Base-by-base conservation (phyloP, 2,329 filamentous ascomycete species). In the Aspergillus thermomutatus region DNA sequence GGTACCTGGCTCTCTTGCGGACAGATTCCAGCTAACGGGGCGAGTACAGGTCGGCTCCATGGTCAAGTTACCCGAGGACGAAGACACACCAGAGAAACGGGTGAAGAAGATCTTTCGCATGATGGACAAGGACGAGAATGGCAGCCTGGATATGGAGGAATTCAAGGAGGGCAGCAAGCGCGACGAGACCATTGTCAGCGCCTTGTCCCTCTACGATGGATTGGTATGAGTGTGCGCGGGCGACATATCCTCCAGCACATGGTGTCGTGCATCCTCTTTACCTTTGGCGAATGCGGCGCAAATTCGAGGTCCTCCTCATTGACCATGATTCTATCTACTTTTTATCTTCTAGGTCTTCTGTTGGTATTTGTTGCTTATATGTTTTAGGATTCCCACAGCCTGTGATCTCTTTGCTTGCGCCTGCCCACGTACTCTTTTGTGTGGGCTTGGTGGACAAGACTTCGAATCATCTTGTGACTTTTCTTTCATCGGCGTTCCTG, bases 111-210 rank as follows among this genome's bases (percentile, higher is more conserved):
- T 99, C 76, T 99, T 99, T 83, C 84, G 89, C 70, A 97, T 97
- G 94, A 99, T 99, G 94, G 94, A 99, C 82, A 99, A 99, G 83
- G 94, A 99, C 75, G 93, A 97, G 80, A 97, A 97, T 73, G 94
- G 93, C 67, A 95, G 90, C 71, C 80, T 99, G 68, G 93, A 97
- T 74, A 93, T 97, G 84, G 89, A 92, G 60, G 94, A 99, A 75
- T 99, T 99, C 83, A 97, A 97, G 80, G 94, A 99, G 79, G 94
- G 94, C 66, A 96, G 92, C 80, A 97, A 97, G 82, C 90, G 92
- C 58, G 94, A 99, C 77, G 93, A 97, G 80, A 99, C 94, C 9
- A 99, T 99, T 72, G 94, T 99, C 57, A 97, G 93, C 54, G 94
- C 94, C 34, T 81, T 99, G 70, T 97, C 92, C 56, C 82, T 99